Evolutionary conservation across 129 eudicot species (phyloP), one percentile per base, ranked within the genome.

Genomic region (Tagetes erecta): DNA sequence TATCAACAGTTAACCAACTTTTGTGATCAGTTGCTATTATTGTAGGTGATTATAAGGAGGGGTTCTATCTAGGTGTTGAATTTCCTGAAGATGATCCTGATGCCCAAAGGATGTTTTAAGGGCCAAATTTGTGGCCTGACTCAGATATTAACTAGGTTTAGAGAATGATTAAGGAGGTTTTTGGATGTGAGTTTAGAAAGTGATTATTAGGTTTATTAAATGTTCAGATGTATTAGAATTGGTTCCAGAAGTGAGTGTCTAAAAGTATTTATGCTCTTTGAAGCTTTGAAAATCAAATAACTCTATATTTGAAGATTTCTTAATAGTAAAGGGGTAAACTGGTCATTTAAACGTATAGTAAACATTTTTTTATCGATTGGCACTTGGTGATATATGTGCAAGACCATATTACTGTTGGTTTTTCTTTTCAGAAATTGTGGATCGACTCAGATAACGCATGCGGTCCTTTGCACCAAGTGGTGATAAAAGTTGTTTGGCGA

Each of bases 1-100:
- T 55, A 40, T 52, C 36, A 14, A 30, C 39, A 47, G 13, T 37
- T 62, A 60, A 1, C 4, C 20, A 46, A 8, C 11, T 41, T 31
- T 49, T 14, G 30, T 55, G 27, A 20, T 20, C 3, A 68, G 2
- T 8, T 40, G 3, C n/a, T 55, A 1, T 31, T 31, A 6, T n/a
- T 31, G 52, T 71, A 90, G 98, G 98, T 67, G 98, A 94, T 73
- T 83, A 86, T 76, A 94, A 90, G 78, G 98, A 94, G 75, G 98
- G 98, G 78, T 94, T 88, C 79, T 94, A 90, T 71, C 90, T 90
- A 60, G 98, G 98, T 59, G 30, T 88, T 71, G 98, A 90, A 84
- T 86, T 94, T 34, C 86, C 93, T 68, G 88, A 86, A 76, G 91
- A 86, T 83, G 91, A 90, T 71, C 87, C 96, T 64, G 89, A 88